Evolutionary conservation across 306 rosid species (phyloP).

Genomic region (Pterocarpus santalinus): DNA sequence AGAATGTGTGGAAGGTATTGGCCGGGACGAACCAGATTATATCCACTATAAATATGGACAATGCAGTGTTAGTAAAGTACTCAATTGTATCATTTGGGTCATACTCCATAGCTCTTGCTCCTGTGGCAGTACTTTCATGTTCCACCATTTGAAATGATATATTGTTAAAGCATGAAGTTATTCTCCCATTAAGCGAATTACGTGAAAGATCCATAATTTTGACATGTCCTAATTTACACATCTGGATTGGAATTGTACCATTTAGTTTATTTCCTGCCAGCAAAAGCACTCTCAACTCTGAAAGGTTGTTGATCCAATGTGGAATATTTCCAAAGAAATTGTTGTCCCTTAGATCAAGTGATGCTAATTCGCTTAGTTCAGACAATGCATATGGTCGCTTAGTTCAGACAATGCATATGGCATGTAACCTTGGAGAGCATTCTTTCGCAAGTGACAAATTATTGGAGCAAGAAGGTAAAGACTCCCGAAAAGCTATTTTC

Average conservation of each 20-base stretch:
- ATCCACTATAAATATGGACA: background rate
- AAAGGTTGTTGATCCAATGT: background rate
- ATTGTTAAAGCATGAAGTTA: background rate
- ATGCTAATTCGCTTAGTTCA: background rate
- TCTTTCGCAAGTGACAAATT: background rate
- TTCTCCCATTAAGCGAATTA: background rate
- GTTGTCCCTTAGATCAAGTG: slow-evolving; percentile 34
- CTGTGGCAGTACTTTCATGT: background rate
- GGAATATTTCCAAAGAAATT: slow-evolving; percentile 35
- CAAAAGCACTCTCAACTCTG: background rate
- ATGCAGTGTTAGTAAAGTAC: too few relatives aligned
- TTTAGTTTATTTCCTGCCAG: slow-evolving; percentile 23
- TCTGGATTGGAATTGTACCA: slow-evolving; percentile 8
- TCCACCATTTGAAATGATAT: background rate
- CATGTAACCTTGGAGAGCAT: background rate
- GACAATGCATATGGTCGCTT: background rate
- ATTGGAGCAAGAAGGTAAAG: background rate
- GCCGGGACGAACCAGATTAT: background rate
- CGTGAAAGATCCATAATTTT: background rate
- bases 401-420: background rate
- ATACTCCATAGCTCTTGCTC: background rate
- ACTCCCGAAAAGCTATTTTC: background rate
- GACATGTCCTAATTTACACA: background rate
- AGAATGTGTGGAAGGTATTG: background rate
- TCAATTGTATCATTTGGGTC: background rate